phyloP scores from a whole-genome alignment of 768 basidiomycete genomes.

The Pleurotus salmoneostramineus region DNA sequence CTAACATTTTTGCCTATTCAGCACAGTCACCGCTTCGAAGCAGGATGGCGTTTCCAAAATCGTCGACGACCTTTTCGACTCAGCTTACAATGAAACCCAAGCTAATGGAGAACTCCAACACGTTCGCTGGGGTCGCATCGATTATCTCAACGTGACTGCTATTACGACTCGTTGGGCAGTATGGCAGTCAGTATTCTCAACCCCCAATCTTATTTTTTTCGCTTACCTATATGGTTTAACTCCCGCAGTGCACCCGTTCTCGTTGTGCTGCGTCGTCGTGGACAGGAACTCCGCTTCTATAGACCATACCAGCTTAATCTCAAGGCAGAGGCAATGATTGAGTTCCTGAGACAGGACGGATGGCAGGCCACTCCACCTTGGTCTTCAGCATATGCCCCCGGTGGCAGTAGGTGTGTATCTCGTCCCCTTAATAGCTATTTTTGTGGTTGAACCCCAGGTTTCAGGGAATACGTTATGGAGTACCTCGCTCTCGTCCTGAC shows the following conservation, averaged over 20 bases:
- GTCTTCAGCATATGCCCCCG: slow-evolving; percentile 67
- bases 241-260: slow-evolving; percentile 67
- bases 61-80: slow-evolving; percentile 72
- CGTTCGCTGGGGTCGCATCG: slow-evolving; percentile 81
- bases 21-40: slow-evolving; percentile 53
- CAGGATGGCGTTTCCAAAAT: slow-evolving; percentile 66
- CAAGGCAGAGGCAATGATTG: slow-evolving; percentile 53
- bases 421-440: background rate
- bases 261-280: slow-evolving; percentile 67
- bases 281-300: slow-evolving; percentile 80
- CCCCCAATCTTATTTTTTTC: background rate
- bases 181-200: slow-evolving; percentile 61
- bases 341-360: slow-evolving; percentile 60
- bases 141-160: slow-evolving; percentile 81
- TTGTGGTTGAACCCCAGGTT: background rate
- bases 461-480: slow-evolving; percentile 68
- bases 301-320: slow-evolving; percentile 59
- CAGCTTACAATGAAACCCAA: slow-evolving; percentile 62
- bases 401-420: slow-evolving; percentile 58
- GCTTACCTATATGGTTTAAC: background rate
- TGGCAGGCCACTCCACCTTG: slow-evolving; percentile 68
- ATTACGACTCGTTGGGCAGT: slow-evolving; percentile 84
- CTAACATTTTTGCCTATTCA: slow-evolving; percentile 17
- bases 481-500: slow-evolving; percentile 47
- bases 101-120: slow-evolving; percentile 60